Base-by-base conservation (phyloP, 2,329 filamentous ascomycete genomes). In the Aureobasidium namibiae region DNA sequence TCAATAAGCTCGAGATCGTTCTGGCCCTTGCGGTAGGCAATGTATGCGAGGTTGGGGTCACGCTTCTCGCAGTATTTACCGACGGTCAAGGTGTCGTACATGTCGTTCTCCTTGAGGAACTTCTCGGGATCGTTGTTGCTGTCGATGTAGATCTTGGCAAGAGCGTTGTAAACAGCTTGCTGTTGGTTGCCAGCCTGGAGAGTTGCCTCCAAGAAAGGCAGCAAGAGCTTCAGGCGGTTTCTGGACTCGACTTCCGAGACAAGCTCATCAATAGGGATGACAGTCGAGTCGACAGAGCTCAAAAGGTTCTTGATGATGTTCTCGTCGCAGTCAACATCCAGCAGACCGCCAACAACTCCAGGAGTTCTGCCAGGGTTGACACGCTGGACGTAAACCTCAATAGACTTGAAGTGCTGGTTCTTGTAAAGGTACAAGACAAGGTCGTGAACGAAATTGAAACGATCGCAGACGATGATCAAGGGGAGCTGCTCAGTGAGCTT, bases 21-120 rank as follows among this genome's bases (percentile, higher is more conserved):
- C 75, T 96, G 90, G 21, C 94, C 94, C 80, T 99, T 99, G 67
- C 86, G 83, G 74, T 96, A 99, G 63, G 91, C 89, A 70, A 97
- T 96, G 75, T 89, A 96, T 3, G 90, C 92, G 58, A 99, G 80
- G 72, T 96, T 96, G 63, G 94, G 94, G 68, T 99, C 94, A 34
- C 94, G 88, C 83, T 97, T 97, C 80, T 96, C 92, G 72, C 92
- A 99, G 80, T 99, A 99, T 76, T 96, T 96, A 73, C 94, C 94
- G 59, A 99, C 90, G 24, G 81, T 84, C 41, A 97, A 79, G 3
- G 94, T 90, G 70, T 99, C 94, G 66, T 99, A 99, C 72, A 94
- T 85, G 69, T 96, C 90, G 70, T 99, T 99, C 76, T 96, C 90
- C 78, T 94, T 95, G 56, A 99, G 79, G 79, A 99, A 99, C 71